Percentiles rank a stretch among this genome's conserved stretches.
These are phyloP conservation scores for Suillus variegatus DNA, from an alignment of 768 basidiomycete genomes.

Conservation along the genomic window DNA sequence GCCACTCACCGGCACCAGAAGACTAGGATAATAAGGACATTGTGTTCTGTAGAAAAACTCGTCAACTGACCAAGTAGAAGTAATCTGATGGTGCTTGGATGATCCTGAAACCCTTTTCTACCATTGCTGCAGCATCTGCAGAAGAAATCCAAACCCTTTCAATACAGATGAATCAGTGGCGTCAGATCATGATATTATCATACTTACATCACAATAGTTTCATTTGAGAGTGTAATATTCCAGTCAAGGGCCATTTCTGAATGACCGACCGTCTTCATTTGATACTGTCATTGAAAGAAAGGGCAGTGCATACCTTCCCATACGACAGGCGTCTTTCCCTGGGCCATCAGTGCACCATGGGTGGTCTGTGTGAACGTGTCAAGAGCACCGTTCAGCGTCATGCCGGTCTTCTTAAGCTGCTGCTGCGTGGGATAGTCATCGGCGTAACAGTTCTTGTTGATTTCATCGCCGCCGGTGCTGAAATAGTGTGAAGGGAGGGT, in stretches of 20 bases:
- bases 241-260: conserved; percentile 68
- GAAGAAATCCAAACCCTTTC: conserved; percentile 74
- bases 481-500: conserved; percentile 57
- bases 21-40: conserved; percentile 37
- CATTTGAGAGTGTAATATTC: conserved; percentile 45
- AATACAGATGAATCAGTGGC: neutral
- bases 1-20: conserved; percentile 73
- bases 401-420: conserved; percentile 41
- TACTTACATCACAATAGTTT: conserved; percentile 59
- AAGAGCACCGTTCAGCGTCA: conserved; percentile 44
- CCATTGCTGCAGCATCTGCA: conserved; percentile 56
- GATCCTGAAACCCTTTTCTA: conserved; percentile 58
- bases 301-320: conserved; percentile 37
- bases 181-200: conserved; percentile 5
- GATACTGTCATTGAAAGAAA: neutral
- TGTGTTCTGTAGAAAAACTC: neutral
- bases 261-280: neutral
- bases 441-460: conserved; percentile 63
- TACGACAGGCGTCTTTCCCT: conserved; percentile 53
- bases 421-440: conserved; percentile 58
- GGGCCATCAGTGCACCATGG: conserved; percentile 29
- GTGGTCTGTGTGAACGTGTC: conserved; percentile 36
- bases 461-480: conserved; percentile 77
- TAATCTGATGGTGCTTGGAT: conserved; percentile 73
- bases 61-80: conserved; percentile 59